A percentile compares a stretch with the other conserved stretches of the same genome.
Conservation (phyloP, 208 protist species). For the Trichomonas gallinae region DNA sequence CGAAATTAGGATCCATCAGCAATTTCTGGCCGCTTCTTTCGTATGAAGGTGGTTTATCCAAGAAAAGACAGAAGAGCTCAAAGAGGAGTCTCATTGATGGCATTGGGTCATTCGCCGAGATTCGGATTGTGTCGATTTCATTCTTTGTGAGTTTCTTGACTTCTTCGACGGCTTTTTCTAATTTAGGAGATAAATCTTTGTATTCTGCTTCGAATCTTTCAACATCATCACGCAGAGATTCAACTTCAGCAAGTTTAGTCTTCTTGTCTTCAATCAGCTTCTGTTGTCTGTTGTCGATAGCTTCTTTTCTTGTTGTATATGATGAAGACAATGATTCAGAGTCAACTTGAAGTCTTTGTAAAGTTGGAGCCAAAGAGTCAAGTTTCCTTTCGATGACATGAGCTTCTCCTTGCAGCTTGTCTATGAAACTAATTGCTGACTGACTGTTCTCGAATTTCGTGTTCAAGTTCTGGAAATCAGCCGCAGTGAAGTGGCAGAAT, state of each 20-base stretch:
- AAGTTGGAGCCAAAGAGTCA: not conserved
- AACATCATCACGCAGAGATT: not conserved
- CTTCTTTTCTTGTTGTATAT: not conserved
- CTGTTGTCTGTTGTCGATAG: not conserved
- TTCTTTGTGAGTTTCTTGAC: not conserved
- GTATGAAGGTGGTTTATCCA: not conserved
- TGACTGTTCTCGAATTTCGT: not conserved
- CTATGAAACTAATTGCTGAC: not conserved
- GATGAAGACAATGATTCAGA: not conserved
- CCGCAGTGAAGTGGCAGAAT: not conserved
- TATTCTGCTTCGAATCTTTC: not conserved
- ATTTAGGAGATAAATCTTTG: not conserved
- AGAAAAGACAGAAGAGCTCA: not conserved
- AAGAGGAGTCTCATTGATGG: not conserved
- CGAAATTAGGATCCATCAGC: conserved; percentile 4
- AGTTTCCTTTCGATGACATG: not conserved
- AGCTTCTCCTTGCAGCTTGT: not conserved
- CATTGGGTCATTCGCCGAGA: not conserved
- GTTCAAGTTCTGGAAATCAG: not conserved
- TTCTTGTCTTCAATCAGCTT: not conserved
- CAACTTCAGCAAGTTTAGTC: not conserved
- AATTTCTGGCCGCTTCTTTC: not conserved
- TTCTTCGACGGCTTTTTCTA: not conserved
- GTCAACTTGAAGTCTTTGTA: not conserved
- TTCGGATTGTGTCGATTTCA: conserved; percentile 1